phyloP scores from a whole-genome alignment of 768 basidiomycete genomes.

The Lactifluus rugatus region DNA sequence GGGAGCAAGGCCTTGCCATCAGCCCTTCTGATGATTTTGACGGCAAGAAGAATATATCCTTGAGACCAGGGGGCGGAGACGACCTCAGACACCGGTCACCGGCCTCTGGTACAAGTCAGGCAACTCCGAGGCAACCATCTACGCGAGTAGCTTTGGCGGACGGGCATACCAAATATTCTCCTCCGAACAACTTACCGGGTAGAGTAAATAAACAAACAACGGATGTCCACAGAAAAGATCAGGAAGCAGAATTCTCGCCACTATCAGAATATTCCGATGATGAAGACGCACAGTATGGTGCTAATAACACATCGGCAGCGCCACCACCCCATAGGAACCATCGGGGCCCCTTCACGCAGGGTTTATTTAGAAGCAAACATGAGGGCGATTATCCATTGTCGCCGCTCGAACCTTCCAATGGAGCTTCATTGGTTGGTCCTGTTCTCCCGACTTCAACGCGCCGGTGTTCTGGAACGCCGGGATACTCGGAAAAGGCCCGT shows the following conservation, averaged over 20 bases:
- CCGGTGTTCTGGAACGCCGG: neutral
- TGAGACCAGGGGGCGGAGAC: neutral
- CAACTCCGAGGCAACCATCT: neutral
- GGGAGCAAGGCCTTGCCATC: constrained; percentile 27
- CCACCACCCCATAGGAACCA: neutral
- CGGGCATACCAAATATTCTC: neutral
- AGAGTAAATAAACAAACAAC: neutral
- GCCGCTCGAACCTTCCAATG: neutral
- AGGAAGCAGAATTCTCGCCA: constrained; percentile 3
- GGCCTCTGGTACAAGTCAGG: neutral
- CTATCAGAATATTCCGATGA: constrained; percentile 13
- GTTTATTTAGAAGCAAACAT: neutral
- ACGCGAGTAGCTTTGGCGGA: neutral
- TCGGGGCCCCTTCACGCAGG: neutral
- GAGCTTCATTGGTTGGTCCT: neutral
- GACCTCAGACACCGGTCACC: neutral
- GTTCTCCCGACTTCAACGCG: neutral
- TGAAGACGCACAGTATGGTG: neutral
- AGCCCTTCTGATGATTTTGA: constrained; percentile 14
- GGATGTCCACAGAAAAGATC: neutral
- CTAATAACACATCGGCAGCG: neutral
- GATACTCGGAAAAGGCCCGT: neutral
- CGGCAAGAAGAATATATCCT: neutral
- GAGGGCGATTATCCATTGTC: neutral
- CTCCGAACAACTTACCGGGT: neutral